Conservation (phyloP, 2,329 filamentous ascomycete species). For the Diaporthe australafricana region DNA sequence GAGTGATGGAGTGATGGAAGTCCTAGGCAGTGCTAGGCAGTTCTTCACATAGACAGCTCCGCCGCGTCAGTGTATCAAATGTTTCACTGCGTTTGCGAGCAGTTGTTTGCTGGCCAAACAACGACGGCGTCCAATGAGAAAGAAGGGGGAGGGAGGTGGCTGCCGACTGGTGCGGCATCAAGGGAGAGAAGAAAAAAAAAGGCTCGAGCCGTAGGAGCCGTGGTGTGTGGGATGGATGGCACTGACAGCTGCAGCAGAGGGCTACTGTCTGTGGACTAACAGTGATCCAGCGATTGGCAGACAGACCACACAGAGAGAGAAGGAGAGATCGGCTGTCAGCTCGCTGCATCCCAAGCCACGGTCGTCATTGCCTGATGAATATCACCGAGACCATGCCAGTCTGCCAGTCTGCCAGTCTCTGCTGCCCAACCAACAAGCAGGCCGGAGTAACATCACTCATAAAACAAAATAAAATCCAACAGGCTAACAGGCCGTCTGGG, state of each 20-base stretch:
- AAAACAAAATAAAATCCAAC: too few relatives aligned
- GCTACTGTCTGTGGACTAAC: neutral
- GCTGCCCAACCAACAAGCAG: neutral
- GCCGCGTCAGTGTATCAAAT: neutral
- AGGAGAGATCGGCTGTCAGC: neutral
- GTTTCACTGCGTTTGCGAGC: constrained; percentile 33
- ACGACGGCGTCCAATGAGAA: constrained; percentile 10
- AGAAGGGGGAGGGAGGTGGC: neutral
- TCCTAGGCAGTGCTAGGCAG: neutral
- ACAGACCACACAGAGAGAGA: neutral
- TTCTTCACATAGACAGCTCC: neutral
- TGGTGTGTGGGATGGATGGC: neutral
- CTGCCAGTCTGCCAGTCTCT: neutral
- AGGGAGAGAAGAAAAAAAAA: too few relatives aligned
- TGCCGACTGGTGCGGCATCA: constrained; percentile 13
- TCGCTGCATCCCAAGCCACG: constrained; percentile 18
- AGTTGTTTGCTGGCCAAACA: constrained; percentile 22
- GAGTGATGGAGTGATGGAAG: constrained; percentile 14
- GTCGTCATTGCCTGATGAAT: constrained; percentile 20
- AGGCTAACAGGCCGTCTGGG: too few relatives aligned
- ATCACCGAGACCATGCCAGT: constrained; percentile 11
- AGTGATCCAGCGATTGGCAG: neutral
- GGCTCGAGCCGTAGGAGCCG: constrained; percentile 18
- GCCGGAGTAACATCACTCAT: neutral
- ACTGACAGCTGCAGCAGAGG: neutral